Evolutionary conservation across 176 grass and related monocot genomes (phyloP).

Genomic region (Rhynchospora breviuscula): DNA sequence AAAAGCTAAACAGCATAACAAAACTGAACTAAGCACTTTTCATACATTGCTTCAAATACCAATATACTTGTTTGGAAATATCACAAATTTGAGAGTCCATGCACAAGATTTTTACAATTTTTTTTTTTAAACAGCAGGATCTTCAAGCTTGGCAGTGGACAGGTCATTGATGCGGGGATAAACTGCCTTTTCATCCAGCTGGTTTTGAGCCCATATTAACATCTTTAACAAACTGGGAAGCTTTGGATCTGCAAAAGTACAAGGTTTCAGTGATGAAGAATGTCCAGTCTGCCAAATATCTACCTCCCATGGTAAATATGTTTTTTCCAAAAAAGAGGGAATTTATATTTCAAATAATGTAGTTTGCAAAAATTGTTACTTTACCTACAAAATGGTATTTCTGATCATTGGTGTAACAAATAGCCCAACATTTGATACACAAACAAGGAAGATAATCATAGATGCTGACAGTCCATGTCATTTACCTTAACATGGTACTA

Average conservation of each 20-base stretch:
- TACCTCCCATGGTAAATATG: not conserved
- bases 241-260: slow-evolving; percentile 62
- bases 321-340: not conserved
- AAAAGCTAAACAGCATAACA: not conserved
- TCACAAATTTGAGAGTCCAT: not conserved
- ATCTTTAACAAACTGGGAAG: slow-evolving; percentile 93
- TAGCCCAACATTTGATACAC: not conserved
- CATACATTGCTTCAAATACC: slow-evolving; percentile 4
- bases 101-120: slow-evolving; percentile 2
- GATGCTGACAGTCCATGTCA: not conserved
- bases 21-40: not conserved
- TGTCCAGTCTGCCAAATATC: not conserved
- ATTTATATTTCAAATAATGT: not conserved
- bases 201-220: slow-evolving; percentile 85
- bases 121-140: slow-evolving; percentile 41
- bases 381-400: not conserved
- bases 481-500: not conserved
- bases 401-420: not conserved
- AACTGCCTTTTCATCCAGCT: slow-evolving; percentile 71
- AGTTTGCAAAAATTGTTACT: not conserved
- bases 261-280: not conserved
- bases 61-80: slow-evolving; percentile 3
- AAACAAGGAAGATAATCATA: not conserved
- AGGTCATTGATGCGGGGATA: slow-evolving; percentile 75
- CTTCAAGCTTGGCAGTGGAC: slow-evolving; percentile 57